phyloP scores from a whole-genome alignment of 1,284 basidiomycete genomes.

The Marasmius tenuissimus region DNA sequence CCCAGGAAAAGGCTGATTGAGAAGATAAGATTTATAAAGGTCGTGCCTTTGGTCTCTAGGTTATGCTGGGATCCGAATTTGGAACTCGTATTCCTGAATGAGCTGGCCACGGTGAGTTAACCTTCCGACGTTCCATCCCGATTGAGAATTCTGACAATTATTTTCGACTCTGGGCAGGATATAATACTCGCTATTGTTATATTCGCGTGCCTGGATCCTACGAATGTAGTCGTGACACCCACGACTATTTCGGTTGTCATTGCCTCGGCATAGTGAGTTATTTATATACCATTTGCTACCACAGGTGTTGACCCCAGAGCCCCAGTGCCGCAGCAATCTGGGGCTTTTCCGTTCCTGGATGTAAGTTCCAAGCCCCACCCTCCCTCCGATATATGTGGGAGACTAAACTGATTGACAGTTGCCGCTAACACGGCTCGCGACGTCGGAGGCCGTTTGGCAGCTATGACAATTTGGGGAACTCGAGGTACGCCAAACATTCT shows the following conservation, averaged over 20 bases:
- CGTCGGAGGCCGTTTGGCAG: constrained; percentile 59
- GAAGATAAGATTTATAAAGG: too few relatives aligned
- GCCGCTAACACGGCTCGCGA: constrained; percentile 69
- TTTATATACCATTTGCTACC: background rate
- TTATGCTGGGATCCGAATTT: background rate
- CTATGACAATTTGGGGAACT: constrained; percentile 57
- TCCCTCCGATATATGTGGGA: background rate
- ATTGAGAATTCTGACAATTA: too few relatives aligned
- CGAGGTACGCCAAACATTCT: constrained; percentile 26
- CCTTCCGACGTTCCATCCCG: too few relatives aligned
- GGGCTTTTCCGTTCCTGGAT: constrained; percentile 53
- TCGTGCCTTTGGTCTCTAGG: background rate
- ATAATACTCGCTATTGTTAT: constrained; percentile 62
- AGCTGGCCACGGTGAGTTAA: background rate
- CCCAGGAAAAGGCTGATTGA: too few relatives aligned
- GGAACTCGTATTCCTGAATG: background rate
- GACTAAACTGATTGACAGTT: constrained; percentile 32
- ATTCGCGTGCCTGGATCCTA: constrained; percentile 60
- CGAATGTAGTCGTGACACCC: constrained; percentile 60
- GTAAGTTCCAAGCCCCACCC: constrained; percentile 36
- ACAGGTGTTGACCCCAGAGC: background rate
- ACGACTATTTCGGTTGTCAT: constrained; percentile 50
- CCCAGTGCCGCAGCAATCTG: constrained; percentile 54
- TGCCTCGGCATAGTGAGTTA: constrained; percentile 52
- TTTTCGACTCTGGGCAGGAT: constrained; percentile 41